Base-by-base conservation (phyloP, 2,329 filamentous ascomycete species). In the Aspergillus neoniger region DNA sequence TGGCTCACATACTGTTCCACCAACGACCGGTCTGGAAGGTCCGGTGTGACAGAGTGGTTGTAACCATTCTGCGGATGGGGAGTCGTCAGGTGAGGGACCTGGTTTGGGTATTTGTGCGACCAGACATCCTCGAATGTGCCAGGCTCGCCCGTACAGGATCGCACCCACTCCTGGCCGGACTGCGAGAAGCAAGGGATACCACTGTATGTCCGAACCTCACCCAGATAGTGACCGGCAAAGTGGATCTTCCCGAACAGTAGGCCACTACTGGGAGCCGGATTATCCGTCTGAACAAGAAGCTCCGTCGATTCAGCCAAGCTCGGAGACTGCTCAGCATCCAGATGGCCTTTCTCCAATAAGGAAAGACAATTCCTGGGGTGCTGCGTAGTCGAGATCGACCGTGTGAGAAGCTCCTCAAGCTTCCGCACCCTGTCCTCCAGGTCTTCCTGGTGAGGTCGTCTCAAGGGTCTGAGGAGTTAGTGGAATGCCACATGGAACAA, bases 181-280 rank as follows among this genome's bases (percentile, higher is more conserved):
- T 44, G 25, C 5, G 53, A 55, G 25, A 55, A 44, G 53, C 53
- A 43, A 7, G 53, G 53, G 19, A 55, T 55, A 14, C 53, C 53
- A 21, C 19, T 47, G 12, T 55, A 55, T 3, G 53, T n/a, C 10
- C 17, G 41, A 17, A 55, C 9, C 17, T 55, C 53, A 10, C 53
- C 39, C 15, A 55, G 39, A 23, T 55, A 55, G 53, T 47, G 53
- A 5, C 53, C 53, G 6, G 53, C 53, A 25, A 55, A 55, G 21
- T 55, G 53, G 15, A 55, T 43, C 53, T 55, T 47, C 10, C 53
- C 53, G 25, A 55, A 55, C 25, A 39, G 47, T 38, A 55, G 21
- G 43, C 53, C 53, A 55, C 39, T 44, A 17, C 25, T 55, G 1
- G 28, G 4, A n/a, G 15, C 32, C 15, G 51, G 36, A 36, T 25